Evolutionary conservation across 805 yeast genomes (phyloP), one percentile per base, ranked within the genome.

Genomic region (Yamadazyma phyllophila): DNA sequence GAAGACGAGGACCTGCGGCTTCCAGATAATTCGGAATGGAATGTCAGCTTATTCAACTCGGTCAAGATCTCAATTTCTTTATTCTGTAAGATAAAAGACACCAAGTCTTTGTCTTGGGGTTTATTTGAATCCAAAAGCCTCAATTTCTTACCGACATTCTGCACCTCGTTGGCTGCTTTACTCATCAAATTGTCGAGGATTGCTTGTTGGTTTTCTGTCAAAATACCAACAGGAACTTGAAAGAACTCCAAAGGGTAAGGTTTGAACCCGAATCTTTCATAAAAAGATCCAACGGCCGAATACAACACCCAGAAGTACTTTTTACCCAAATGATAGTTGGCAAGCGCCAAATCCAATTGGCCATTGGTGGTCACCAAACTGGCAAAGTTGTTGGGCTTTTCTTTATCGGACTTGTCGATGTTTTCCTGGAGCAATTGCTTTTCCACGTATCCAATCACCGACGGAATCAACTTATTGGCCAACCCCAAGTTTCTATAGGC

Each of bases 221-320:
- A 33, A 13, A 58, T 32, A 4, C 58, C 39, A 2, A 49, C 32
- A 4, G 71, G 73, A n/a, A 69, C 46, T 43, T 54, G 51, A 49
- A 62, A 69, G 39, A 69, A 62, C 36, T 67, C 69, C 10, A 66
- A 26, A 0, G 73, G 73, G 47, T 55, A 66, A 1, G 55, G 46
- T 41, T 67, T 65, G 57, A 77, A 85, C 0, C 91, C 96, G 51
- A 83, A 79, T 50, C 71, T 67, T 31, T 71, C 66, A 61, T 89
- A 89, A 53, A 76, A 87, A 27, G 72, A 75, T 12, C 86, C 92
- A 15, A 86, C 80, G 40, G 83, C 94, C 50, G 92, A 83, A 72
- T 87, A 88, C 42, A 88, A 71, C 34, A 52, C 55, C 75, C 75
- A 71, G 40, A 67, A 60, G 50, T 66, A 70, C 45, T 66, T 51